Conservation (phyloP, 1,139 yeast genomes). For the Yamadazyma epiphylla region DNA sequence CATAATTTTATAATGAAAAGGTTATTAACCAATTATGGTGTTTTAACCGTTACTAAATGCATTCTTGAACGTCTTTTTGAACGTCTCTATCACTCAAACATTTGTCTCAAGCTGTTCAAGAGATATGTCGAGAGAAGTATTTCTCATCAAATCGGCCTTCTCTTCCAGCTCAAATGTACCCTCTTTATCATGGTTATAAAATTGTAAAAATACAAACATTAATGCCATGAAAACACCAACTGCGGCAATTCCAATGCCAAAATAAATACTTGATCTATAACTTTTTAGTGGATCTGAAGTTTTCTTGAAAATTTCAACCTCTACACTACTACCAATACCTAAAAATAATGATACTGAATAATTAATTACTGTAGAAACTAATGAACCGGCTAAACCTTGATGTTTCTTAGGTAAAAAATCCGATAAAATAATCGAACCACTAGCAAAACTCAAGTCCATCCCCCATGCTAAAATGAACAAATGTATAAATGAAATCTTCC, state of each 20-base stretch:
- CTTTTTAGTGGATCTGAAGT: constrained; percentile 21
- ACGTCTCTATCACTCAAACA: no score
- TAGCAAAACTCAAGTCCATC: constrained; percentile 58
- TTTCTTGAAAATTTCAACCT: constrained; percentile 26
- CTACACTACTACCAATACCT: constrained; percentile 51
- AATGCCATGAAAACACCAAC: constrained; percentile 29
- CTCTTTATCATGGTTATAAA: constrained; percentile 1
- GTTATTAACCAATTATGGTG: no score
- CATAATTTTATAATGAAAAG: no score
- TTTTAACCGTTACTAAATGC: no score
- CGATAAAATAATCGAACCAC: constrained; percentile 50
- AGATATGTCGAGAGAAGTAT: no score
- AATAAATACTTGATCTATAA: constrained; percentile 45
- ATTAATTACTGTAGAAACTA: constrained; percentile 51
- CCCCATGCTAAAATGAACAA: constrained; percentile 52
- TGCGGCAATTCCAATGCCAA: constrained; percentile 36
- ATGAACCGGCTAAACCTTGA: constrained; percentile 61
- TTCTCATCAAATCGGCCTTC: not conserved
- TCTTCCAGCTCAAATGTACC: not conserved
- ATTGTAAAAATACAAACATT: constrained; percentile 26
- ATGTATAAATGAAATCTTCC: constrained; percentile 42
- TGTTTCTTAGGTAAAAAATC: constrained; percentile 47
- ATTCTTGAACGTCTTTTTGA: no score
- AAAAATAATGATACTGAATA: constrained; percentile 51
- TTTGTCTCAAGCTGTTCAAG: no score